These are phyloP conservation scores for Pseudogymnoascus sp. DNA, from an alignment of 2,329 filamentous ascomycete genomes.

Conservation along the genomic window DNA sequence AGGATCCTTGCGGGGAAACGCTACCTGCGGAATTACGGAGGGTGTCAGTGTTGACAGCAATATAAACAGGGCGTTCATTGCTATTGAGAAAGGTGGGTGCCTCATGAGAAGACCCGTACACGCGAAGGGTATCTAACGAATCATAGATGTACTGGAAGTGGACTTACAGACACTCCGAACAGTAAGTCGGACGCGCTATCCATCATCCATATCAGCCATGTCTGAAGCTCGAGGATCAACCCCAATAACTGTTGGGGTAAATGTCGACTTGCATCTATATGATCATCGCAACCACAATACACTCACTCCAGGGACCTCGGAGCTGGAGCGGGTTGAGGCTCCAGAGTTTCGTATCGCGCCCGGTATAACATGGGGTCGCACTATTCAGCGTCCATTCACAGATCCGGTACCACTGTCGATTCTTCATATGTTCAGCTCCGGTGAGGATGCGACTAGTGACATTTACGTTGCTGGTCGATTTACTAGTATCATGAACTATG, in stretches of 20 bases:
- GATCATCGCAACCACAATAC: constrained; percentile 52
- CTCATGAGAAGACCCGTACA: not conserved
- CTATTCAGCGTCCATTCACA: not conserved
- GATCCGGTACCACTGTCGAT: constrained; percentile 64
- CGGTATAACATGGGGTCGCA: not conserved
- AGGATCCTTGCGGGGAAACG: constrained; percentile 52
- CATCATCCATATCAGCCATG: constrained; percentile 75
- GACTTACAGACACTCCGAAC: constrained; percentile 67
- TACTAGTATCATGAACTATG: constrained; percentile 80
- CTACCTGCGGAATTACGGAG: constrained; percentile 63
- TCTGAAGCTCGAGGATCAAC: constrained; percentile 59
- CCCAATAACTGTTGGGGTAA: constrained; percentile 78
- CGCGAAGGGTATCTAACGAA: constrained; percentile 16
- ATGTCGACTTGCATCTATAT: constrained; percentile 71
- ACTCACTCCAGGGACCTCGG: constrained; percentile 18
- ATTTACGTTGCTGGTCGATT: constrained; percentile 88
- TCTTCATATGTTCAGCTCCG: constrained; percentile 60
- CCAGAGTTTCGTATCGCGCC: not conserved
- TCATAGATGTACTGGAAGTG: constrained; percentile 62
- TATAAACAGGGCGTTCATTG: constrained; percentile 65
- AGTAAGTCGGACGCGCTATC: constrained; percentile 62
- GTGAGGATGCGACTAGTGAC: constrained; percentile 46
- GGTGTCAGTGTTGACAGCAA: constrained; percentile 71
- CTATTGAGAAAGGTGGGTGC: constrained; percentile 58
- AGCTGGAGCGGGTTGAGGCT: constrained; percentile 17